Percentiles rank a stretch among this genome's conserved stretches.
Evolutionary conservation across 129 eudicot species (phyloP).

Genomic region (Escallonia rubra): DNA sequence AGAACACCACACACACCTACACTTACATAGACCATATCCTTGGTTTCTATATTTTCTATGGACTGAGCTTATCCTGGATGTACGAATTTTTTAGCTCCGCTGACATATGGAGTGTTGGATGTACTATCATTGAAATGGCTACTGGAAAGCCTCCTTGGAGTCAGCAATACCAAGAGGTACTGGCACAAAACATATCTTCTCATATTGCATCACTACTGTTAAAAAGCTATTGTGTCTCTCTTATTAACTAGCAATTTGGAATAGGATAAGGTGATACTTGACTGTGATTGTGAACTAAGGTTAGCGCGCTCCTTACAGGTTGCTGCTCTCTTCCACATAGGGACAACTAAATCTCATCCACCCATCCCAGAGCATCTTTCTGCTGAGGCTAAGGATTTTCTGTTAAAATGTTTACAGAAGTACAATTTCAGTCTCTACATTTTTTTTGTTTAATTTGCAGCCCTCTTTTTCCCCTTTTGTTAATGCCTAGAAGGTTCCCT

Average conservation of each 20-base stretch:
- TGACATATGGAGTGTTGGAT: constrained; percentile 99
- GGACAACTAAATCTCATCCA: constrained; percentile 97
- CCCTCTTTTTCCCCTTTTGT: neutral
- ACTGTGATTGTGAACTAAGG: constrained; percentile 9
- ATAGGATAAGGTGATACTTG: neutral
- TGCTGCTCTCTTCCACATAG: constrained; percentile 94
- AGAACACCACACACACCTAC: neutral
- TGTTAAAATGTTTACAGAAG: constrained; percentile 89
- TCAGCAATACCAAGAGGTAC: constrained; percentile 96
- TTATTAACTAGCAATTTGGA: constrained; percentile 8
- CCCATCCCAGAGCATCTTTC: constrained; percentile 98
- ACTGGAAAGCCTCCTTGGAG: constrained; percentile 99
- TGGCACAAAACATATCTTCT: neutral
- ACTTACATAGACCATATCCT: neutral
- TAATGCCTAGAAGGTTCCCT: neutral
- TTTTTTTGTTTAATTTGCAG: neutral
- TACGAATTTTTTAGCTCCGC: constrained; percentile 57
- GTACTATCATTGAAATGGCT: constrained; percentile 97
- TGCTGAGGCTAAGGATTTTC: constrained; percentile 82
- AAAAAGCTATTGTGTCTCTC: neutral
- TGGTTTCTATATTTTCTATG: neutral
- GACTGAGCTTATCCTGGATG: neutral
- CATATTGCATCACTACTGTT: neutral
- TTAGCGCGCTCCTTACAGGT: constrained; percentile 45
- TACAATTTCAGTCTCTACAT: constrained; percentile 18